Evolutionary conservation across 208 protist genomes (phyloP), one percentile per base, ranked within the genome.

Genomic region (Phytomonas sp.): DNA sequence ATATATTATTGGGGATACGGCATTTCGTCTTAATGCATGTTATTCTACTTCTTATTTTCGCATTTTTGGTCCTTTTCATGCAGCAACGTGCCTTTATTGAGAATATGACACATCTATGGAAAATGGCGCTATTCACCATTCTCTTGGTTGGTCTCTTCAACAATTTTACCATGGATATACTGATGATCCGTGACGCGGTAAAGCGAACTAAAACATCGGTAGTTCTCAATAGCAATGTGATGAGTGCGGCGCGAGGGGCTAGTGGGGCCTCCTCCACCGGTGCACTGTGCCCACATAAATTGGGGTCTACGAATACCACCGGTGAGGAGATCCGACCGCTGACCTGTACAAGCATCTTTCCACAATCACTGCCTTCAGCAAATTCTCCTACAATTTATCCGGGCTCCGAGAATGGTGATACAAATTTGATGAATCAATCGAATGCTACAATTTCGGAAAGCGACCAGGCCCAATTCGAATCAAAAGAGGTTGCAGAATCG

Each of bases 11-110:
- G 34, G 82, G 80, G 0, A 15, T 87, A 20, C 68, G 34, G 8
- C 77, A 78, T 61, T 87, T 90, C 56, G 31, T 76, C 37, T 60
- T 78, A 33, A 60, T 93, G 70, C 87, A 90, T 66, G 28, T 77
- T 13, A 66, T 61, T 4, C 66, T 93, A 1, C 66, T 83, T 43
- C 9, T 65, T 37, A 61, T 82, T 28, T 87, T 88, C 75, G 75
- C 67, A n/a, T 15, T 85, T 6, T 30, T 61, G 15, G 75, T 85
- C 51, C 70, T 74, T 9, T 29, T 88, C 1, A 28, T 88, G 9
- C 30, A 72, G 2, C 37, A 65, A 23, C 28, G 70, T 36, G 31
- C 43, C 0, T 90, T 87, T 40, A 60, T 88, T 20, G 37, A 28
- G 1, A 56, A 70, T 0, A 83, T 87, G 79, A 74, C 79, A 67